Evolutionary conservation across 139 green algal genomes (phyloP).

Genomic region (Volvox africanus): DNA sequence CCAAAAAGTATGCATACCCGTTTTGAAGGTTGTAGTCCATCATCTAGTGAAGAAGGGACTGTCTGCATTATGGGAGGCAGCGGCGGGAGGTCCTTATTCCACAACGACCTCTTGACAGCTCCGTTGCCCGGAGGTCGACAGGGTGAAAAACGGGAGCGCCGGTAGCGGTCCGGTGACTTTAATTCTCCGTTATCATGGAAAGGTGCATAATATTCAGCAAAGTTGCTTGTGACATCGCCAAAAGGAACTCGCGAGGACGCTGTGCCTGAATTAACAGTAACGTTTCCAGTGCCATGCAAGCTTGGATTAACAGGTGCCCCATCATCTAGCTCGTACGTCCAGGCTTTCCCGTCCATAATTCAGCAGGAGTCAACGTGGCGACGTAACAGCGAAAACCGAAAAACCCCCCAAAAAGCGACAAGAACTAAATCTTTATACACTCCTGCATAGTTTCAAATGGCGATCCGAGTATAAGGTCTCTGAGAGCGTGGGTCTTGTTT

Average conservation of each 20-base stretch:
- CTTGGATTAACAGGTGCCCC: not conserved
- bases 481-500: too few species aligned
- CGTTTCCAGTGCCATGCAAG: not conserved
- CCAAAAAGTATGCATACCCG: too few species aligned
- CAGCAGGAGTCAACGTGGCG: not conserved
- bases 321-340: conserved; percentile 16
- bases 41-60: too few species aligned
- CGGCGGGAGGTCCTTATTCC: conserved; percentile 1
- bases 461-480: too few species aligned
- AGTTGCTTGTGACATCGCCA: not conserved
- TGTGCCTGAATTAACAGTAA: not conserved
- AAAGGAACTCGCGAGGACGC: not conserved
- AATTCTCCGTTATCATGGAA: not conserved
- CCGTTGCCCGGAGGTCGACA: not conserved
- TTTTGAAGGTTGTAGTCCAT: too few species aligned
- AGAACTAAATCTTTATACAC: too few species aligned
- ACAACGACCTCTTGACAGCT: not conserved
- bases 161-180: not conserved
- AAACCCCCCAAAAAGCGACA: too few species aligned
- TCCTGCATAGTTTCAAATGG: too few species aligned
- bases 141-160: not conserved
- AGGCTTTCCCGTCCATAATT: not conserved
- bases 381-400: too few species aligned
- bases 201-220: conserved; percentile 18
- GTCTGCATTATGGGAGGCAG: not conserved